Evolutionary conservation across 257 asterid genomes (phyloP), one percentile per base, ranked within the genome.

Genomic region (Nicotiana undulata): DNA sequence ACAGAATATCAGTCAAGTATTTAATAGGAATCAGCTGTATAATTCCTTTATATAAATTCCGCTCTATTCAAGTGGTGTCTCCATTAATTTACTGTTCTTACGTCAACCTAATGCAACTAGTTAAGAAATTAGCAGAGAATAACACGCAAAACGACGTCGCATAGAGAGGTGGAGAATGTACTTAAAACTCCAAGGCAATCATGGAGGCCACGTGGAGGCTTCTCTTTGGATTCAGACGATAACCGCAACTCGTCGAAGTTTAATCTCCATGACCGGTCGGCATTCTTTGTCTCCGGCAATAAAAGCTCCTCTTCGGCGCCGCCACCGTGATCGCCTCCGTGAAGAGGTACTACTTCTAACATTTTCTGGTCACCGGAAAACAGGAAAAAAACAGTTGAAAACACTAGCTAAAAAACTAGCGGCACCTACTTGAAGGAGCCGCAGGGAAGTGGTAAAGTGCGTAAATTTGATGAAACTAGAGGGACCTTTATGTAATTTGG

Each of bases 221-320:
- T 89, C 82, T 89, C 90, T 66, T 87, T 89, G 10, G 82, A 79
- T 82, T 89, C 89, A 17, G 84, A 29, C 8, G 89, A 75, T 56
- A 84, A 80, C 81, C 86, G 81, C 51, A 83, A 53, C 37, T 87
- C 88, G 26, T 89, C 88, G 80, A 89, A 86, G 84, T 89, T 89
- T 79, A 89, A 60, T 81, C 88, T 80, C 92, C 92, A 89, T 5
- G 92, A 89, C 59, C 75, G 18, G 74, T 89, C 90, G 10, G 24
- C 89, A 64, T 75, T 89, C 59, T 83, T 83, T 2, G 77, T 31
- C 52, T 87, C 90, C 80, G 53, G 61, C 63, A 89, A 52, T 17
- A 89, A 64, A 22, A 87, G 83, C 63, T 80, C 80, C 88, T 82
- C 90, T 60, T 89, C 92, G 60, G 86, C 77, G 80, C 72, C 84